Conservation (phyloP, 257 asterid species). For the Rauvolfia tetraphylla region DNA sequence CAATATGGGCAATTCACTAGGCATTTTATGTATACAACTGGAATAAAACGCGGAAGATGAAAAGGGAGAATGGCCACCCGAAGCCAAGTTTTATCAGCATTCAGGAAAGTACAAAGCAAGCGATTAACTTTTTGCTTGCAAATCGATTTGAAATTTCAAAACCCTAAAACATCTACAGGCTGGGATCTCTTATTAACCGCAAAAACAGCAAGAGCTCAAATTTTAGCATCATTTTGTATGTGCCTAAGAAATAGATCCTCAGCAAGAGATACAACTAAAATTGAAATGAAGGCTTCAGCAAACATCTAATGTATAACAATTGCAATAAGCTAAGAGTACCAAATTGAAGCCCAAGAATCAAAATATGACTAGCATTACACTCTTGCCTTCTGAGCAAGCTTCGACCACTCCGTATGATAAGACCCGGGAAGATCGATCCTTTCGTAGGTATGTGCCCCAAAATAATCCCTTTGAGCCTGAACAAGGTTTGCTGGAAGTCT, state of each 20-base stretch:
- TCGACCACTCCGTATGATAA: slow-evolving; percentile 90
- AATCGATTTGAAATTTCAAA: neutral
- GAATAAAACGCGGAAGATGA: neutral
- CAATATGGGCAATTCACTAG: neutral
- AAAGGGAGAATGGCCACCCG: neutral
- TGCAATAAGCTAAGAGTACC: slow-evolving; percentile 25
- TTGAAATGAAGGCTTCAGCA: slow-evolving; percentile 29
- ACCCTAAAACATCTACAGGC: slow-evolving; percentile 4
- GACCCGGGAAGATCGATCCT: slow-evolving; percentile 67
- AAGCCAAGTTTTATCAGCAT: slow-evolving; percentile 1
- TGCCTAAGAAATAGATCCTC: slow-evolving; percentile 35
- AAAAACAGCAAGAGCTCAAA: slow-evolving; percentile 33
- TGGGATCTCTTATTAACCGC: slow-evolving; percentile 47
- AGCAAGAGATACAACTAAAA: slow-evolving; percentile 33
- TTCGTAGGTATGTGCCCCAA: slow-evolving; percentile 94
- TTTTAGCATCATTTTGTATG: slow-evolving; percentile 22
- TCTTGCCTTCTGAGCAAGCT: slow-evolving; percentile 66
- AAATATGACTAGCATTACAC: slow-evolving; percentile 28
- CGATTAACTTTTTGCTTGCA: neutral
- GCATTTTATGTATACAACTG: neutral
- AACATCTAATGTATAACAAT: slow-evolving; percentile 26
- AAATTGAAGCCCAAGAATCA: slow-evolving; percentile 21
- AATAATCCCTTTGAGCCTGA: slow-evolving; percentile 95
- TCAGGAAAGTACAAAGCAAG: neutral
- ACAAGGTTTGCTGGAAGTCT: slow-evolving; percentile 91